Conservation (phyloP, 179 eudicot genomes). For the Drosera spatulata region DNA sequence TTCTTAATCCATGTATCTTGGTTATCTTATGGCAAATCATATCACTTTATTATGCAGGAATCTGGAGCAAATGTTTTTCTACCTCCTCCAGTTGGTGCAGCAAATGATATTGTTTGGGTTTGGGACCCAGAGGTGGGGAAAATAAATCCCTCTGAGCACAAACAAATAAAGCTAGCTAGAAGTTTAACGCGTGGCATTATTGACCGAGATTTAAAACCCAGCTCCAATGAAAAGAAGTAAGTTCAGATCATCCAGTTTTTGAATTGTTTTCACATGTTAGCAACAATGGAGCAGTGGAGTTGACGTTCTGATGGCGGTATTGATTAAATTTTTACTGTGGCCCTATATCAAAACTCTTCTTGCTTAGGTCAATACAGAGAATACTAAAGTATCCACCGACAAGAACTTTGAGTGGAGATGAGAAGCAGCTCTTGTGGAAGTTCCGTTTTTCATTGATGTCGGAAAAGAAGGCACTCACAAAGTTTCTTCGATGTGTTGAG, state of each 20-base stretch:
- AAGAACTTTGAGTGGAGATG: slow-evolving; percentile 87
- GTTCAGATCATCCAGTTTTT: slow-evolving; percentile 7
- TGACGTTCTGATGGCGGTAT: too few relatives aligned
- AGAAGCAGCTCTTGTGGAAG: slow-evolving; percentile 93
- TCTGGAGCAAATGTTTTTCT: slow-evolving; percentile 87
- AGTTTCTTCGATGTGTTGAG: slow-evolving; percentile 95
- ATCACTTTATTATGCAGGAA: slow-evolving; percentile 33
- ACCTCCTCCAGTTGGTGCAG: slow-evolving; percentile 77
- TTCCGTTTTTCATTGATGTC: slow-evolving; percentile 94
- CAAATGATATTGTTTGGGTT: slow-evolving; percentile 88
- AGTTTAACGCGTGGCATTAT: slow-evolving; percentile 88
- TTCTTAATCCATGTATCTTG: too few relatives aligned
- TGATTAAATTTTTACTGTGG: too few relatives aligned
- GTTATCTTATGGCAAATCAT: too few relatives aligned
- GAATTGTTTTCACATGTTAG: too few relatives aligned
- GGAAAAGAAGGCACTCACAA: slow-evolving; percentile 91
- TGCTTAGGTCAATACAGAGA: slow-evolving; percentile 73
- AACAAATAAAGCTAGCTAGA: slow-evolving; percentile 91
- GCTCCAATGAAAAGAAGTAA: slow-evolving; percentile 89
- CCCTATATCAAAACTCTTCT: background rate
- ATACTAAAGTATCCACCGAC: slow-evolving; percentile 91
- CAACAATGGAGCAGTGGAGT: too few relatives aligned
- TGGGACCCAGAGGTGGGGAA: slow-evolving; percentile 98
- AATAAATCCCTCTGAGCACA: slow-evolving; percentile 94
- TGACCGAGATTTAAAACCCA: slow-evolving; percentile 95